Percentiles rank a stretch among this genome's conserved stretches.
These are phyloP conservation scores for Zygosaccharomyces bailii DNA, from an alignment of 805 yeast genomes.

Conservation along the genomic window DNA sequence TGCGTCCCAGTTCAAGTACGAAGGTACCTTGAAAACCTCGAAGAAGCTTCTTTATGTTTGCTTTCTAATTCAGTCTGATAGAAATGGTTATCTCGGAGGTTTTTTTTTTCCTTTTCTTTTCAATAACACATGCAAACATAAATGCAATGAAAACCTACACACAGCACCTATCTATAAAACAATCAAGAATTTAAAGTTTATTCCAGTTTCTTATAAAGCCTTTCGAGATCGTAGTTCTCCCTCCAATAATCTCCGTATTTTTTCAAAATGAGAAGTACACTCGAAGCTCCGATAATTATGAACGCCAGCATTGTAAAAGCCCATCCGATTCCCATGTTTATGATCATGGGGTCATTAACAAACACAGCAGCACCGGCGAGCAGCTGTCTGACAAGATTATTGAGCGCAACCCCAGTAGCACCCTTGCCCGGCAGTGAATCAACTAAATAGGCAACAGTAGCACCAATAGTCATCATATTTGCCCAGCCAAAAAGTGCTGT, in stretches of 20 bases:
- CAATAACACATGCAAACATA: too few relatives aligned
- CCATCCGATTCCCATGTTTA: slow-evolving; percentile 69
- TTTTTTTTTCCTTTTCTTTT: too few relatives aligned
- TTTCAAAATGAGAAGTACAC: slow-evolving; percentile 47
- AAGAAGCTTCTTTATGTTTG: too few relatives aligned
- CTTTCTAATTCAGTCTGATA: too few relatives aligned
- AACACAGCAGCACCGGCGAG: slow-evolving; percentile 77
- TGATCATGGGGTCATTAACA: slow-evolving; percentile 64
- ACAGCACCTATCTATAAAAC: too few relatives aligned
- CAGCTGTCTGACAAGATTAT: slow-evolving; percentile 67
- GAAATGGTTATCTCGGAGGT: too few relatives aligned
- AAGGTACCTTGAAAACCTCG: too few relatives aligned
- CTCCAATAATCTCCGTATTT: slow-evolving; percentile 58
- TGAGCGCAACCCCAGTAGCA: slow-evolving; percentile 83
- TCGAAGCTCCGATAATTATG: slow-evolving; percentile 44
- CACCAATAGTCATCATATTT: slow-evolving; percentile 78
- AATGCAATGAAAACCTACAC: too few relatives aligned
- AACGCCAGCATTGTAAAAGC: slow-evolving; percentile 66
- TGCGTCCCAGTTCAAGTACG: too few relatives aligned
- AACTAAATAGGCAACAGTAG: slow-evolving; percentile 74
- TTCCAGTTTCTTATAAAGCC: slow-evolving; percentile 47
- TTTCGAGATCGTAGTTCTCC: slow-evolving; percentile 56
- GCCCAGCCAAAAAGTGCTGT: slow-evolving; percentile 80
- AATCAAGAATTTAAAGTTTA: slow-evolving; percentile 11
- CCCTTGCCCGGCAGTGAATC: slow-evolving; percentile 86